Base-by-base conservation (phyloP, 106 monocot genomes). In the Platanthera guangdongensis region DNA sequence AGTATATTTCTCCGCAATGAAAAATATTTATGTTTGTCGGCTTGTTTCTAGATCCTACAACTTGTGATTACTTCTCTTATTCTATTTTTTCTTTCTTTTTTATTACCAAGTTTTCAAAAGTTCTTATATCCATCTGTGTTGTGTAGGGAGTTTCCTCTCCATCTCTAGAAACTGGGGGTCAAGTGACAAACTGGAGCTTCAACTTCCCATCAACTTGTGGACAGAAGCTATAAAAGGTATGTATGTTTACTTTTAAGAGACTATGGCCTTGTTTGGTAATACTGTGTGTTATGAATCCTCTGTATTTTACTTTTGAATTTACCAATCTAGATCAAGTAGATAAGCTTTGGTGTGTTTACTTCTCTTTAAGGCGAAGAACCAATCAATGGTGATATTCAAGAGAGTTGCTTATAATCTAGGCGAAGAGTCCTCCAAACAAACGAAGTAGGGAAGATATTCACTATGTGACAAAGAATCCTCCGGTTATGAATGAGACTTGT, bases 161-260 rank as follows among this genome's bases (percentile, higher is more conserved):
- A 25, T 97, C 51, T 79, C 91, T 51, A 87, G 72, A 65, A 81
- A 77, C 3, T 99, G 97, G 94, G 71, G 53, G 71, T 75, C 91
- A 59, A 77, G 78, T 51, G 97, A 94, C 81, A 83, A 76, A 59
- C 69, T 99, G 51, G 69, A 8, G 13, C 85, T 99, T 46, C 74
- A 74, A 15, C 79, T 94, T 19, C 94, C 94, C 0, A 80, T 99
- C 45, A 82, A 47, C 32, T 79, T 99, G 73, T 83, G 89, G 68
- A 87, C 88, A 19, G 97, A 99, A 75, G 64, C 85, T 28, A 85
- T 99, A 76, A 80, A 94, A 88, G 97, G 97, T 93, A 22, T 64
- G 68, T 7, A 19, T 11, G 68, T 74, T 39, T 39, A 39, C 39
- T 39, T 39, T 39, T 39, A 39, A 39, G 39, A 39, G 39, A 1